A percentile compares a stretch with the other conserved stretches of the same genome.
Evolutionary conservation across 495 filamentous ascomycete genomes (phyloP).

Genomic region (Viridothelium virens): DNA sequence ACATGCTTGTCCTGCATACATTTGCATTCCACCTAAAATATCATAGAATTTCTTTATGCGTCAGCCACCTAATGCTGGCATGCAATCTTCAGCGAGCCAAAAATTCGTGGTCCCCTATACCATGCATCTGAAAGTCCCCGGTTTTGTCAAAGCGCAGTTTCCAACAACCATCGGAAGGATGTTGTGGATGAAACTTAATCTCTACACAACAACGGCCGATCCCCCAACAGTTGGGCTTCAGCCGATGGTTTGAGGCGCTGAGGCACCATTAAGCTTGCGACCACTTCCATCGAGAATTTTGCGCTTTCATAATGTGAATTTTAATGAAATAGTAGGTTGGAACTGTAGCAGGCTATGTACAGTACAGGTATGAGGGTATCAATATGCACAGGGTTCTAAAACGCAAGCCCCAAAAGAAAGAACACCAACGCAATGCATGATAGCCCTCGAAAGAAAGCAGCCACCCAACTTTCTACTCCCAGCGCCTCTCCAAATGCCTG

Average conservation of each 20-base stretch:
- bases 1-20: too few species aligned
- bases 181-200: not conserved
- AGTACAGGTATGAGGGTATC: conserved; percentile 2
- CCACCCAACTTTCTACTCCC: not conserved
- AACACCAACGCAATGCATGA: conserved; percentile 1
- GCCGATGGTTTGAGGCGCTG: too few species aligned
- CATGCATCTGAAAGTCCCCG: too few species aligned
- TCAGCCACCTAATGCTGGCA: too few species aligned
- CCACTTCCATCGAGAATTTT: not conserved
- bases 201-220: not conserved
- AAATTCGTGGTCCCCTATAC: too few species aligned
- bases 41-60: too few species aligned
- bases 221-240: not conserved
- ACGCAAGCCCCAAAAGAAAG: not conserved
- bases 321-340: too few species aligned
- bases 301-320: too few species aligned
- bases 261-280: not conserved
- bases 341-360: not conserved
- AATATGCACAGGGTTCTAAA: not conserved
- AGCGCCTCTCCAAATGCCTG: not conserved
- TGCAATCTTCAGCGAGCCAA: too few species aligned
- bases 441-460: not conserved
- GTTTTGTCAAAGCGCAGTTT: not conserved
- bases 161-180: not conserved
- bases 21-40: too few species aligned